A percentile compares a stretch with the other conserved stretches of the same genome.
Conservation (phyloP, 108 stramenopile genomes). For the Cyclotella kingstonii region DNA sequence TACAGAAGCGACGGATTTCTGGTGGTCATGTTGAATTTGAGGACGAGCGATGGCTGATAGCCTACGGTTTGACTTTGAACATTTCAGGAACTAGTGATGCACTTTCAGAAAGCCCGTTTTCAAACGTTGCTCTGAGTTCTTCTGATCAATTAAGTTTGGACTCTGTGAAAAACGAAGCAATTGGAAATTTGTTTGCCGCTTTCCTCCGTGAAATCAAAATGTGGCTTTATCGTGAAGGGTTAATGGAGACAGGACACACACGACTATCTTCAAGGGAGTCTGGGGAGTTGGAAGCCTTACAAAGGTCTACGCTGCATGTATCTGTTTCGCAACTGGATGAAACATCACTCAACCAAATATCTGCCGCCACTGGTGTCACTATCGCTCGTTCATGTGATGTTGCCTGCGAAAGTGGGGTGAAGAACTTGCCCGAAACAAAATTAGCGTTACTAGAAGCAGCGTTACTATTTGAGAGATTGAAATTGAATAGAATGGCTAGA, state of each 20-base stretch:
- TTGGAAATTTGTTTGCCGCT: slow-evolving; percentile 70
- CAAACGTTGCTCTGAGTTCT: slow-evolving; percentile 41
- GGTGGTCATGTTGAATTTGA: slow-evolving; percentile 90
- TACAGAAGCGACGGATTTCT: slow-evolving; percentile 80
- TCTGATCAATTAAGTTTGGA: slow-evolving; percentile 37
- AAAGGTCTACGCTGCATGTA: slow-evolving; percentile 84
- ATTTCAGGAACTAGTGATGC: slow-evolving; percentile 81
- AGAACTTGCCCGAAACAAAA: slow-evolving; percentile 79
- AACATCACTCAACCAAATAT: slow-evolving; percentile 28
- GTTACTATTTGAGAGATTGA: slow-evolving; percentile 46
- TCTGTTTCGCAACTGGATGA: slow-evolving; percentile 57
- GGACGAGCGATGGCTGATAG: slow-evolving; percentile 79
- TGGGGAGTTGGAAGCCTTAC: slow-evolving; percentile 67
- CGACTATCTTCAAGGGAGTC: slow-evolving; percentile 41
- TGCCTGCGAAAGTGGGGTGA: slow-evolving; percentile 79
- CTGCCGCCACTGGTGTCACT: slow-evolving; percentile 27
- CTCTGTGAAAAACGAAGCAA: slow-evolving; percentile 50
- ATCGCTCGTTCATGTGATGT: slow-evolving; percentile 62
- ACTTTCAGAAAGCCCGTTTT: slow-evolving; percentile 68
- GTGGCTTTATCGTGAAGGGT: slow-evolving; percentile 84
- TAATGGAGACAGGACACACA: slow-evolving; percentile 66
- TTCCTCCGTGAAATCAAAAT: slow-evolving; percentile 81
- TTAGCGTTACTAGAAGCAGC: slow-evolving; percentile 78
- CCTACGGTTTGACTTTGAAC: slow-evolving; percentile 83
- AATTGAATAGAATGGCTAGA: slow-evolving; percentile 30